Conservation (phyloP, 2,329 filamentous ascomycete species). For the Alternaria atra region DNA sequence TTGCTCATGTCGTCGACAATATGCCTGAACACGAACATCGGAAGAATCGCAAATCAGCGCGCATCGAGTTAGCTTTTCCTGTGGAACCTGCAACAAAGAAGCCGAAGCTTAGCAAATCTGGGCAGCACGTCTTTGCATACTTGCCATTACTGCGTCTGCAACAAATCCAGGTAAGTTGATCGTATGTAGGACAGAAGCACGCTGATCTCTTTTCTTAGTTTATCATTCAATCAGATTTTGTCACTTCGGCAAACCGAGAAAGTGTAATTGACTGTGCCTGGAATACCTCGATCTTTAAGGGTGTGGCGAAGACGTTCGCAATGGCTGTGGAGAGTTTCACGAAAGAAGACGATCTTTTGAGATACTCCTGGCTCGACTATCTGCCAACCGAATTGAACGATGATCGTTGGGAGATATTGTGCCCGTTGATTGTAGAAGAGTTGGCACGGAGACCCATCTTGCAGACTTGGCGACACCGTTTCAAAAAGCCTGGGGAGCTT, state of each 20-base stretch:
- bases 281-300: constrained; percentile 29
- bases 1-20: background rate
- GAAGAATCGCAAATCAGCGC: constrained; percentile 1
- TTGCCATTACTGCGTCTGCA: constrained; percentile 28
- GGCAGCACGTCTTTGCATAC: constrained; percentile 31
- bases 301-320: constrained; percentile 21
- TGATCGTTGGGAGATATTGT: constrained; percentile 18
- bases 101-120: constrained; percentile 25
- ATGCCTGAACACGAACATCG: constrained; percentile 29
- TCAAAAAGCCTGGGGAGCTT: constrained; percentile 15
- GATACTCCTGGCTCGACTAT: constrained; percentile 31
- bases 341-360: constrained; percentile 14
- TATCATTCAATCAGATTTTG: constrained; percentile 40
- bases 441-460: constrained; percentile 18
- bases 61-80: constrained; percentile 35
- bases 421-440: constrained; percentile 7
- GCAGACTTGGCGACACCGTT: constrained; percentile 18
- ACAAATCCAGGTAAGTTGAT: constrained; percentile 31
- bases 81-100: constrained; percentile 12
- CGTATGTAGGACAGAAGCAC: too few species aligned
- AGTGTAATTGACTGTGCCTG: constrained; percentile 27
- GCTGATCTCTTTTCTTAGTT: too few species aligned
- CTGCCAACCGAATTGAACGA: constrained; percentile 20
- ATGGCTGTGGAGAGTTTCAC: constrained; percentile 19
- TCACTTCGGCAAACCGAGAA: constrained; percentile 34